phyloP scores from a whole-genome alignment of 306 rosid genomes.

The Casuarina equisetifolia region DNA sequence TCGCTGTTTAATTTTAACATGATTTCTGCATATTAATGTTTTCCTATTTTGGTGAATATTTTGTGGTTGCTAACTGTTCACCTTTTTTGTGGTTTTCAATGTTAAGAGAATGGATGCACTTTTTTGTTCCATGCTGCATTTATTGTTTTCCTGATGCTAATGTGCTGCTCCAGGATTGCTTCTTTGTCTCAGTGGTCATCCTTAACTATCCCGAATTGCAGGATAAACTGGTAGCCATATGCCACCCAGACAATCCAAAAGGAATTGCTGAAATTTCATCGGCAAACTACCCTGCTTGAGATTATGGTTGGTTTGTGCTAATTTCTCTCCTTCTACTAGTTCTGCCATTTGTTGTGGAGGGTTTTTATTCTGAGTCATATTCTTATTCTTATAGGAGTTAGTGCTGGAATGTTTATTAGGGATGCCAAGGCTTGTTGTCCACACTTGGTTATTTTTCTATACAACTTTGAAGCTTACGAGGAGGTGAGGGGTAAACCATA shows the following conservation, averaged over 20 bases:
- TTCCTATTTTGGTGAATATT: conserved; percentile 2
- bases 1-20: conserved; percentile 4
- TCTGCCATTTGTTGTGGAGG: conserved; percentile 9
- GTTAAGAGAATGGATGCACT: conserved; percentile 11
- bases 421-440: conserved; percentile 87
- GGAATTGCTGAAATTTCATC: conserved; percentile 98
- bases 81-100: conserved; percentile 10
- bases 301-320: conserved; percentile 61
- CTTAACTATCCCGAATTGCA: conserved; percentile 59
- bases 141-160: conserved; percentile 27
- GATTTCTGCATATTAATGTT: conserved; percentile 17
- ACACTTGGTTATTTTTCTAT: conserved; percentile 68
- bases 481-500: conserved; percentile 50
- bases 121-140: conserved; percentile 2
- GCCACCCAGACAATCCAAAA: conserved; percentile 82
- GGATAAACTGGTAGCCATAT: conserved; percentile 87
- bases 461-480: conserved; percentile 90
- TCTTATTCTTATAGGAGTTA: conserved; percentile 55
- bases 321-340: conserved; percentile 21
- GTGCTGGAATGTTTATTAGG: conserved; percentile 94
- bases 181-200: conserved; percentile 87
- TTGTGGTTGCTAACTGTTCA: conserved; percentile 10
- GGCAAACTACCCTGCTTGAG: conserved; percentile 94
- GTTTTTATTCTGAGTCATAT: conserved; percentile 18
- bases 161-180: conserved; percentile 75